Base-by-base conservation (phyloP, 2,329 filamentous ascomycete genomes). In the Esteya vermicola region DNA sequence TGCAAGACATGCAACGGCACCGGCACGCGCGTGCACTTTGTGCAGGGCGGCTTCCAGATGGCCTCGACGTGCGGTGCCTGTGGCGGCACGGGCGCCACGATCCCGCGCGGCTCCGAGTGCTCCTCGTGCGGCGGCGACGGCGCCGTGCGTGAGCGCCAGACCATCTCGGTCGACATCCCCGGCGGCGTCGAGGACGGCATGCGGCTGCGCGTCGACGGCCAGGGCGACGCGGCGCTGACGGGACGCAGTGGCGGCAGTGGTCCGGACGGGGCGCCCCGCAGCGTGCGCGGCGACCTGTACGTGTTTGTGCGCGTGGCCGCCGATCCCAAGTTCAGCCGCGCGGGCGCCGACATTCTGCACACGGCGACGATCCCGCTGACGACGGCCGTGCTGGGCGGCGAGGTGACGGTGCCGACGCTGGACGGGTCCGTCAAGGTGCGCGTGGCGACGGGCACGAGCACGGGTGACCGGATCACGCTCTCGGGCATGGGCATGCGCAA, bases 151-250 rank as follows among this genome's bases (percentile, higher is more conserved):
- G 85, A 94, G 53, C 72, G 78, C 45, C 85, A 84, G 63, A 85
- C 82, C 0, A 78, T 98, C 37, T 81, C 74, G 22, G 73, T 98
- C 33, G 88, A 96, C 51, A 95, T 98, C 34, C 91, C 91, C 1
- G 86, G 83, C 19, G 91, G 91, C 47, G 86, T 98, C 25, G 91
- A 96, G 57, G 89, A 98, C 57, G 88, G 89, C 41, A 96, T 96
- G 89, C 76, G 85, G 42, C 64, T 98, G 52, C 74, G 85, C 39
- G 74, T 98, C 22, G 75, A 78, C 43, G 83, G 83, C 21, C 86
- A 93, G 54, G 91, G 91, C 48, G 89, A 98, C 54, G 80, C 85
- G 14, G 81, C 91, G 19, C 67, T 78, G 9, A 89, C 84, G 20
- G 85, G 85, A 33, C 71, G 76, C 20, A 67, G 75, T 14, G 70